phyloP scores from a whole-genome alignment of 176 grass and related monocot species.

The Ampelocalamus luodianensis region DNA sequence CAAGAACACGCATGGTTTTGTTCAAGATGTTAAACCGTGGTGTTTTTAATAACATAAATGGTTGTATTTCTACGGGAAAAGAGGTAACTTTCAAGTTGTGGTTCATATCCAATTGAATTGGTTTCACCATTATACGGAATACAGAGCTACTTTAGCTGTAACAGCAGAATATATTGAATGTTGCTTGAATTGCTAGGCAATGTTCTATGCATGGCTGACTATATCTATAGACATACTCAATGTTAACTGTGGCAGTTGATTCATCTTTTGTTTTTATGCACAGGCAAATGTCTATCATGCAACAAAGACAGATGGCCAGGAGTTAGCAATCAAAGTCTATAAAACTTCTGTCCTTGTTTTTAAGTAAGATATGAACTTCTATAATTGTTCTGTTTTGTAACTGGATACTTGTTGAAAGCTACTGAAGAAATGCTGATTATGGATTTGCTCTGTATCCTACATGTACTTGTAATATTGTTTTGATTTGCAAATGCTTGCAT shows the following conservation, averaged over 20 bases:
- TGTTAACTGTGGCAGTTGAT: not conserved
- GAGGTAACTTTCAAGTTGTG: conserved; percentile 56
- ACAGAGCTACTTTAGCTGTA: not conserved
- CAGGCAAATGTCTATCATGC: conserved; percentile 99
- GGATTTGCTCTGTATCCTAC: conserved; percentile 1
- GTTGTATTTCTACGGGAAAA: conserved; percentile 98
- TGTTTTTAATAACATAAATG: conserved; percentile 88
- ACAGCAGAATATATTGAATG: not conserved
- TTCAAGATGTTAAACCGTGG: conserved; percentile 97
- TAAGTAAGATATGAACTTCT: conserved; percentile 66
- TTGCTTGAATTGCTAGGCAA: not conserved
- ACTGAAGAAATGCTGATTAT: conserved; percentile 29
- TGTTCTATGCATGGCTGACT: not conserved
- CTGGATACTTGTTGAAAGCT: conserved; percentile 25
- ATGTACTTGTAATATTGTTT: not conserved
- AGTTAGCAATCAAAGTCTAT: conserved; percentile 94
- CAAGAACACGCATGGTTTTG: conserved; percentile 93
- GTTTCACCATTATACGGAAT: not conserved
- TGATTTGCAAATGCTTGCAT: conserved; percentile 8
- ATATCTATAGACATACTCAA: not conserved
- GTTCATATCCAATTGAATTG: not conserved
- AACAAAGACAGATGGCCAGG: conserved; percentile 80
- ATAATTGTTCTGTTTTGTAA: conserved; percentile 1
- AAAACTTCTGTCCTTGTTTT: conserved; percentile 99
- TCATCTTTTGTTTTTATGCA: not conserved